Evolutionary conservation across 2,329 filamentous ascomycete genomes (phyloP).

Genomic region (Rhytidhysteron rufulum): DNA sequence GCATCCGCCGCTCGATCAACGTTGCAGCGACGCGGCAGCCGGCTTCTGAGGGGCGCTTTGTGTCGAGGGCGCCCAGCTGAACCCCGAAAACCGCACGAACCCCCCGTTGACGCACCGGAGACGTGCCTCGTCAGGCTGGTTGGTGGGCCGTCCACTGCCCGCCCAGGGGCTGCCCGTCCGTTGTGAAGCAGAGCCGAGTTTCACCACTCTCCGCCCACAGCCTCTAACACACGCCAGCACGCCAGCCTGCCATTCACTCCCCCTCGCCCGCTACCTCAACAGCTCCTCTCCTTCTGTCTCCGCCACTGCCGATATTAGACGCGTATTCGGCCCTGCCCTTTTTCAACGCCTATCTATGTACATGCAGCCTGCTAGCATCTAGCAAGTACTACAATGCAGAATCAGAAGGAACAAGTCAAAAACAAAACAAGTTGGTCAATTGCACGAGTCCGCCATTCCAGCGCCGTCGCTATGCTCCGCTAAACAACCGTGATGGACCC

Average conservation of each 20-base stretch:
- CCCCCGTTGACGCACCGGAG: too few species aligned
- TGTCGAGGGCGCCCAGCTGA: too few species aligned
- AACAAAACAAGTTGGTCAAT: too few species aligned
- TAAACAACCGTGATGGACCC: constrained; percentile 5
- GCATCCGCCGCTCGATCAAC: too few species aligned
- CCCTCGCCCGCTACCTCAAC: background rate
- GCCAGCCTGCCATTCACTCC: background rate
- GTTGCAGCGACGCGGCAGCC: constrained; percentile 6
- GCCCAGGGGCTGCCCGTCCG: constrained; percentile 5
- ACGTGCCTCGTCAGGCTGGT: too few species aligned
- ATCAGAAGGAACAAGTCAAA: too few species aligned
- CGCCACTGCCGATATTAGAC: constrained; percentile 7
- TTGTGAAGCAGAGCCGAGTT: constrained; percentile 12
- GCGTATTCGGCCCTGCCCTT: constrained; percentile 4
- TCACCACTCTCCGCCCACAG: constrained; percentile 10
- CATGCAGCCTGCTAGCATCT: too few species aligned
- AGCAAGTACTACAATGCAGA: too few species aligned
- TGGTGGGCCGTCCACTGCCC: background rate
- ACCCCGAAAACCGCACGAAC: too few species aligned
- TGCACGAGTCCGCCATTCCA: constrained; percentile 15
- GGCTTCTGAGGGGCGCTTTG: constrained; percentile 9
- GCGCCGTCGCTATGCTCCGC: constrained; percentile 31
- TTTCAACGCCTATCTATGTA: too few species aligned
- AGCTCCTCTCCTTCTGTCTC: background rate
- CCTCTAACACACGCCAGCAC: constrained; percentile 1